These are phyloP conservation scores for Acanthamoeba sp. DNA, from an alignment of 208 protist genomes.

Conservation along the genomic window DNA sequence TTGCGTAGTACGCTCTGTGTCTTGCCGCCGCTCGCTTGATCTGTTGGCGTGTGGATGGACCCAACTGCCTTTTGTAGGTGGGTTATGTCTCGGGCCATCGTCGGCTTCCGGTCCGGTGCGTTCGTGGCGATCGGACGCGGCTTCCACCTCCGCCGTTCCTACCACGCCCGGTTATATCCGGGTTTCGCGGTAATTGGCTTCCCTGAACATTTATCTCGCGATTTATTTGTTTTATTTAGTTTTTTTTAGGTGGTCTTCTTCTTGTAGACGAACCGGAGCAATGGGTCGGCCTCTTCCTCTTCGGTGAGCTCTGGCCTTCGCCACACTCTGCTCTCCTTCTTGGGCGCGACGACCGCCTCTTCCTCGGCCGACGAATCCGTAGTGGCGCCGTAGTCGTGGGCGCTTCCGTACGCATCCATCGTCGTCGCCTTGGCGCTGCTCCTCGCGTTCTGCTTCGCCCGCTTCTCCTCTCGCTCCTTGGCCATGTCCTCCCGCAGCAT, in stretches of 20 bases:
- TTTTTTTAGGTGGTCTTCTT: conserved; percentile 1
- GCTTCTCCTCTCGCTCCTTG: neutral
- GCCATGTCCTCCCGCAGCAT: neutral
- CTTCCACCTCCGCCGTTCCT: neutral
- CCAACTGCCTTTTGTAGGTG: neutral
- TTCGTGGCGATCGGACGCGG: neutral
- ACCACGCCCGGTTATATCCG: neutral
- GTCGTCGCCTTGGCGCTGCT: too few species aligned
- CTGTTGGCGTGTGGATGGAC: neutral
- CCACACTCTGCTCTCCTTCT: neutral
- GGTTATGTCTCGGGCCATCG: neutral
- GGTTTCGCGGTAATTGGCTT: neutral
- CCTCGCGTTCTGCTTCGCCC: neutral
- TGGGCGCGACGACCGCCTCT: too few species aligned
- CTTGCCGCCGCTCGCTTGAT: neutral
- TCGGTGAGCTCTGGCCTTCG: neutral
- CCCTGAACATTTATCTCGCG: neutral
- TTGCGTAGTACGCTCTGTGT: neutral
- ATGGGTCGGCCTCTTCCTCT: neutral
- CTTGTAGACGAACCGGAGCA: neutral
- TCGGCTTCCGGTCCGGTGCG: neutral
- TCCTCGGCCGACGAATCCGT: neutral
- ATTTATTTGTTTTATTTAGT: too few species aligned
- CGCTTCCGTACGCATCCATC: too few species aligned
- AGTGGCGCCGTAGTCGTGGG: too few species aligned